phyloP scores from a whole-genome alignment of 768 basidiomycete species.

The Russula griseocarnosa region DNA sequence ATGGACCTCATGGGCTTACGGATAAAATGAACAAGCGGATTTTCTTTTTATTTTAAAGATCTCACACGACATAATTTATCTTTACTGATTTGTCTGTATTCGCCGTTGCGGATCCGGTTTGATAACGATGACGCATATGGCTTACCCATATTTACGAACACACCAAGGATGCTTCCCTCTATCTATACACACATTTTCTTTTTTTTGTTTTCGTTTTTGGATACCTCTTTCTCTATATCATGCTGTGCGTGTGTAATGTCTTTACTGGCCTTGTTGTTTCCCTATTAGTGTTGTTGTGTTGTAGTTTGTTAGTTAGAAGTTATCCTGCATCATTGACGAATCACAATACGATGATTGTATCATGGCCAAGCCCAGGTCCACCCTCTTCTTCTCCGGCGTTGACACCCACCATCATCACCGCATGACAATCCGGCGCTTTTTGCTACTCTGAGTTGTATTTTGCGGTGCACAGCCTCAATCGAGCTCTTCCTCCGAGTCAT shows the following conservation, averaged over 20 bases:
- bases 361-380: too few relatives aligned
- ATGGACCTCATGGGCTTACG: background rate
- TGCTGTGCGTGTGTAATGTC: conserved; percentile 15
- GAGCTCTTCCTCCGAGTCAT: too few relatives aligned
- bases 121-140: background rate
- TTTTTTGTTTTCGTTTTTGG: background rate
- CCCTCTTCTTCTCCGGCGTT: too few relatives aligned
- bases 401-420: background rate
- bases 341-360: conserved; percentile 1
- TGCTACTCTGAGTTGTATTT: background rate
- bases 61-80: background rate
- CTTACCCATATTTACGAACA: conserved; percentile 8
- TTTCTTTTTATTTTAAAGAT: background rate
- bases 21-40: background rate
- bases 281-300: background rate
- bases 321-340: background rate
- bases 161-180: background rate
- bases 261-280: background rate
- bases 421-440: conserved; percentile 14
- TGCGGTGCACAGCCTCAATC: too few relatives aligned
- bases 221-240: background rate
- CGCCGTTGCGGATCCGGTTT: background rate
- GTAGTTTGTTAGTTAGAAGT: background rate
- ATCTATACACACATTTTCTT: background rate
- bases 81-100: background rate